These are phyloP conservation scores for Trichoderma aggressivum DNA, from an alignment of 2,329 filamentous ascomycete species.

Conservation along the genomic window DNA sequence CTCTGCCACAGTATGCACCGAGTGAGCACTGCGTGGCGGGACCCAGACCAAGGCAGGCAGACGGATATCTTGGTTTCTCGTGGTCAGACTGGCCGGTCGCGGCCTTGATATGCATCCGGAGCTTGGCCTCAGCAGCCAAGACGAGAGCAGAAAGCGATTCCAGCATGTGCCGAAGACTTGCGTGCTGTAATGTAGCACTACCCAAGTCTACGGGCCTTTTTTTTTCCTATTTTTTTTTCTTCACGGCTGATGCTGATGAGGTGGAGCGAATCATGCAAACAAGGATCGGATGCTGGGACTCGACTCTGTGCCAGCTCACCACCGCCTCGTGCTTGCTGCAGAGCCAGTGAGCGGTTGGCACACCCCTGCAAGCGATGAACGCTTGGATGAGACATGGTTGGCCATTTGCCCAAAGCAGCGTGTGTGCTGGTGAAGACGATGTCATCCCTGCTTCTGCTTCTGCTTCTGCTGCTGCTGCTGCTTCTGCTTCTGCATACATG, in stretches of 20 bases:
- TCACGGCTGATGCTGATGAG: neutral
- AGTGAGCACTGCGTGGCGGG: conserved; percentile 7
- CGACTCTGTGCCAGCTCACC: conserved; percentile 18
- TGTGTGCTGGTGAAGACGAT: neutral
- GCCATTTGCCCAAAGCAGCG: neutral
- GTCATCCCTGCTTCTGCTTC: conserved; percentile 6
- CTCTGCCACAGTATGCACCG: conserved; percentile 1
- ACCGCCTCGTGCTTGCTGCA: conserved; percentile 17
- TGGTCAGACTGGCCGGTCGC: conserved; percentile 15
- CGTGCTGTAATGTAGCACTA: neutral
- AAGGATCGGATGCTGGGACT: neutral
- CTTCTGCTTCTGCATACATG: neutral
- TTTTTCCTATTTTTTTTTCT: neutral
- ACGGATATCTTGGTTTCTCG: neutral
- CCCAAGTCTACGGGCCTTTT: neutral
- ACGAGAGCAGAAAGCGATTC: neutral
- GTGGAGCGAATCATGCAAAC: conserved; percentile 10
- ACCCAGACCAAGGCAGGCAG: conserved; percentile 1
- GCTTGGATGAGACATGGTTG: conserved; percentile 7
- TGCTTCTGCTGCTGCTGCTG: neutral
- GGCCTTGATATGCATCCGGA: conserved; percentile 16
- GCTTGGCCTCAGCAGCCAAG: neutral
- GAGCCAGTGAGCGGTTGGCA: conserved; percentile 13
- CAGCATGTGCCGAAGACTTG: neutral
- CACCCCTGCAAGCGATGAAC: conserved; percentile 10